A percentile compares a stretch with the other conserved stretches of the same genome.
Evolutionary conservation across 352 stramenopile species (phyloP).

Genomic region (Pythium aquatile): DNA sequence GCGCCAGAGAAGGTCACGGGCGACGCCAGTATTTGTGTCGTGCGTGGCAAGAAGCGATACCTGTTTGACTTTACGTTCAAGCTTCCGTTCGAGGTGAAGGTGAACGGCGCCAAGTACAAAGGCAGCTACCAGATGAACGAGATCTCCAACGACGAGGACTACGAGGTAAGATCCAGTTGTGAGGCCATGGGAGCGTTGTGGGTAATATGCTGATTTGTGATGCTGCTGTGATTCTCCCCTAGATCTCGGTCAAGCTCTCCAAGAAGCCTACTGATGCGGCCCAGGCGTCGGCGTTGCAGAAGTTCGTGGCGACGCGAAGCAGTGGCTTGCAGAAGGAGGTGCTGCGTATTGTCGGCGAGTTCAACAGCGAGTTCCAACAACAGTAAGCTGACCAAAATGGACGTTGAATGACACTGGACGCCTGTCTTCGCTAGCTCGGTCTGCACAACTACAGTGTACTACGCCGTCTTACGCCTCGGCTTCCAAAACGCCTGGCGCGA

Average conservation of each 20-base stretch:
- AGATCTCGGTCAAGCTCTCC: slow-evolving; percentile 58
- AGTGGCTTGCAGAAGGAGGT: slow-evolving; percentile 67
- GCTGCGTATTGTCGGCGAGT: slow-evolving; percentile 54
- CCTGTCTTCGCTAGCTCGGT: neutral
- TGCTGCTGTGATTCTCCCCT: neutral
- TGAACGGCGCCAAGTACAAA: slow-evolving; percentile 53
- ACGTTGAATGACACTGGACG: neutral
- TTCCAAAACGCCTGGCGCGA: slow-evolving; percentile 41
- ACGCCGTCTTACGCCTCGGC: slow-evolving; percentile 12
- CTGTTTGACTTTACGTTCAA: slow-evolving; percentile 87
- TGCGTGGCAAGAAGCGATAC: slow-evolving; percentile 87
- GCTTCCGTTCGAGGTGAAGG: slow-evolving; percentile 62
- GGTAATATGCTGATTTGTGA: neutral
- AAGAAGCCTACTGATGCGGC: slow-evolving; percentile 48
- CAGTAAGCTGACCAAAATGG: slow-evolving; percentile 36
- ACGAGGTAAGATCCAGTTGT: slow-evolving; percentile 47
- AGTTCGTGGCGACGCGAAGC: slow-evolving; percentile 45
- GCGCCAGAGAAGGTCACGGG: slow-evolving; percentile 69
- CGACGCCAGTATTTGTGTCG: slow-evolving; percentile 86
- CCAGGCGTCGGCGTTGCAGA: slow-evolving; percentile 46
- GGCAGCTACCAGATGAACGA: slow-evolving; percentile 77
- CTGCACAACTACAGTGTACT: neutral
- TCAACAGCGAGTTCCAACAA: slow-evolving; percentile 61
- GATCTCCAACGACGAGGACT: slow-evolving; percentile 87
- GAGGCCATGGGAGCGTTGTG: neutral